These are phyloP conservation scores for Arthrobotrys sinensis DNA, from an alignment of 2,329 filamentous ascomycete genomes.

Conservation along the genomic window DNA sequence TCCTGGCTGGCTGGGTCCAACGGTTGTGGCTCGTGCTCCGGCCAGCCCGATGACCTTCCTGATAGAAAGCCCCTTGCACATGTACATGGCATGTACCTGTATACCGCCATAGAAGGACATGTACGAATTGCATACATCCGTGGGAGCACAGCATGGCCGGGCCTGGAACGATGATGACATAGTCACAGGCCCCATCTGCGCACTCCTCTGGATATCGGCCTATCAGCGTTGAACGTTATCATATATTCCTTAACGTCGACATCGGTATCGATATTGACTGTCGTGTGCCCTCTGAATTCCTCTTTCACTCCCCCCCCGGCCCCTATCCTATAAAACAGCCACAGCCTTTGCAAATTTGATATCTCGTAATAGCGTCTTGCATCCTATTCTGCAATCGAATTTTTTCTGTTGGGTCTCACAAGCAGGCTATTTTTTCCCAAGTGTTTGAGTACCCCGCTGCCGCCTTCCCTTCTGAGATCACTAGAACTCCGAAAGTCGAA, in stretches of 20 bases:
- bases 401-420: constrained; percentile 32
- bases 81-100: background rate
- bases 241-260: background rate
- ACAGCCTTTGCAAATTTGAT: background rate
- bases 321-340: background rate
- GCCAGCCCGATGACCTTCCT: constrained; percentile 21
- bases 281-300: background rate
- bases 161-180: constrained; percentile 40
- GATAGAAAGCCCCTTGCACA: constrained; percentile 24
- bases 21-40: constrained; percentile 29
- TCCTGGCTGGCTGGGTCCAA: background rate
- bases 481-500: constrained; percentile 40
- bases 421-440: constrained; percentile 30
- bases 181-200: constrained; percentile 36
- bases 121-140: constrained; percentile 3
- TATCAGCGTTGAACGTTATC: background rate
- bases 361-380: constrained; percentile 13
- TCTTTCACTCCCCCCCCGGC: constrained; percentile 8
- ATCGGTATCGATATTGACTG: constrained; percentile 13
- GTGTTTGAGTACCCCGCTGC: background rate
- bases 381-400: constrained; percentile 7
- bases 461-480: constrained; percentile 60
- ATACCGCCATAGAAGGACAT: background rate
- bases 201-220: background rate
- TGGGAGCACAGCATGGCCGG: constrained; percentile 25